Percentiles rank a stretch among this genome's conserved stretches.
phyloP scores from a whole-genome alignment of 306 rosid genomes.

The Glycyrrhiza uralensis region DNA sequence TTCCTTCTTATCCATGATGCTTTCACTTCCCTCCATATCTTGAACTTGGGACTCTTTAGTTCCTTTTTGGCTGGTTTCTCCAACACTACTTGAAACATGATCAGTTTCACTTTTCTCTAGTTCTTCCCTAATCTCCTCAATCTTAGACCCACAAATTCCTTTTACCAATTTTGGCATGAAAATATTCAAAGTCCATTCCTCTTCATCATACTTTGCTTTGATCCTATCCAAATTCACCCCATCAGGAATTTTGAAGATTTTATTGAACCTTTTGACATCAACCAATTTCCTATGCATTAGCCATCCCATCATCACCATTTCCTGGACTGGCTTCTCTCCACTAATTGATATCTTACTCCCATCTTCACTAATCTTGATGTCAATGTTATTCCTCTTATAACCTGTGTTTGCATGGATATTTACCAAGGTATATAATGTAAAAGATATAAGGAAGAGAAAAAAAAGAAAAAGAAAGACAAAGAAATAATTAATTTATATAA shows the following conservation, averaged over 20 bases:
- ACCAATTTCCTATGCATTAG: constrained; percentile 49
- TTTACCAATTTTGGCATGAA: constrained; percentile 60
- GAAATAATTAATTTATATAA: too few relatives aligned
- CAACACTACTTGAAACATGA: background rate
- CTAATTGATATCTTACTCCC: constrained; percentile 53
- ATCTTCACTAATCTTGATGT: constrained; percentile 63
- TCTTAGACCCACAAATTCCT: constrained; percentile 41
- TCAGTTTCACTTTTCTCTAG: constrained; percentile 4
- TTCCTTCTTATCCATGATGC: too few relatives aligned
- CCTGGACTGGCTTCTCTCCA: constrained; percentile 61
- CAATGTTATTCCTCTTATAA: constrained; percentile 45
- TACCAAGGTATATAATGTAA: background rate
- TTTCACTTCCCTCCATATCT: too few relatives aligned
- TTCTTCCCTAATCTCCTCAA: constrained; percentile 56
- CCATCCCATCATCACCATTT: constrained; percentile 59
- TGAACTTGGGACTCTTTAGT: background rate
- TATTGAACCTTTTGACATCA: constrained; percentile 47
- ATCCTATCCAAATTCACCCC: constrained; percentile 62
- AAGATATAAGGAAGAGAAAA: background rate
- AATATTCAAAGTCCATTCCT: constrained; percentile 49
- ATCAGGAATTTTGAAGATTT: constrained; percentile 61
- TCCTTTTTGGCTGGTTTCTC: constrained; percentile 17
- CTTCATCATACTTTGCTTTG: constrained; percentile 55
- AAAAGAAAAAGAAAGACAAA: background rate
- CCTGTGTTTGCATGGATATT: constrained; percentile 49